Conservation (phyloP, 2,329 filamentous ascomycete genomes). For the Ophiocordyceps camponoti-saundersi region DNA sequence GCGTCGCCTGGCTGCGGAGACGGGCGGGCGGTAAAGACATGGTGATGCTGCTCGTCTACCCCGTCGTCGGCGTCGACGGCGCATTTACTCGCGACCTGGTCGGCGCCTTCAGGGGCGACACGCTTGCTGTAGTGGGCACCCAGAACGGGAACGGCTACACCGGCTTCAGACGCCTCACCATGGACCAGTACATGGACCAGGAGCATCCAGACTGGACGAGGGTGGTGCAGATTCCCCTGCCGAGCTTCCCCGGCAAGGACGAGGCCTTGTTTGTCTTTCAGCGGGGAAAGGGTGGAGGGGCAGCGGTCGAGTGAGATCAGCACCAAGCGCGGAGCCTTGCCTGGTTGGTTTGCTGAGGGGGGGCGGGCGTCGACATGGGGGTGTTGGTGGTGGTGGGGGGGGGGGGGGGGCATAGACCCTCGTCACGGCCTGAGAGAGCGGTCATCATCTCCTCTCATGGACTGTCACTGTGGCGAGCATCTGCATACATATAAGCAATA, state of each 20-base stretch:
- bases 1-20: constrained; percentile 36
- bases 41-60: constrained; percentile 56
- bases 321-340: too few relatives aligned
- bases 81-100: constrained; percentile 49
- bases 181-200: constrained; percentile 48
- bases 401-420: too few relatives aligned
- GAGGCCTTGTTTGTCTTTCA: constrained; percentile 56
- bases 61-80: constrained; percentile 48
- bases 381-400: too few relatives aligned
- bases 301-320: too few relatives aligned
- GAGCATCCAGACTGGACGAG: constrained; percentile 41
- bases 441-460: too few relatives aligned
- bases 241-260: constrained; percentile 62
- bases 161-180: constrained; percentile 43
- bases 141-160: constrained; percentile 64
- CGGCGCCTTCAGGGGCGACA: constrained; percentile 42
- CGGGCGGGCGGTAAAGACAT: constrained; percentile 32
- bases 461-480: too few relatives aligned
- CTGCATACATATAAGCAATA: too few relatives aligned
- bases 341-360: too few relatives aligned
- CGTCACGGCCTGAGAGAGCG: too few relatives aligned
- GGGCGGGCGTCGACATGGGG: too few relatives aligned
- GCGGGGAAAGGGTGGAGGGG: constrained; percentile 12
- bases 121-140: constrained; percentile 55
- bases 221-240: constrained; percentile 47